Evolutionary conservation across 495 filamentous ascomycete species (phyloP), one percentile per base, ranked within the genome.

Genomic region (Penicillium cosmopolitanum): DNA sequence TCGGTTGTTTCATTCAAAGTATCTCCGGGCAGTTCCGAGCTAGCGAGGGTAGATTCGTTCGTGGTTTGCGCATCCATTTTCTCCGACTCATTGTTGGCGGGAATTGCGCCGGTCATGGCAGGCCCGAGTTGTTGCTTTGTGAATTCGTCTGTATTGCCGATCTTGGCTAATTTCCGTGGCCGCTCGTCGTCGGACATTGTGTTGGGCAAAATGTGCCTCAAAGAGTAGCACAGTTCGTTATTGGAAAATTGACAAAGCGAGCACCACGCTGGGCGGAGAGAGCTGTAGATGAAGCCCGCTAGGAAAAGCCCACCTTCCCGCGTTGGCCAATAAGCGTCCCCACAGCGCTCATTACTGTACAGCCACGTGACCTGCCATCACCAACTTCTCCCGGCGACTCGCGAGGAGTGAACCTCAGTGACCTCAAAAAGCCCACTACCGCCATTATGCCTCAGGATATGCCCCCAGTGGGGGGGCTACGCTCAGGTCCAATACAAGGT

Each of bases 401-500:
- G 62, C 68, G 64, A 6, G 59, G 54, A 57, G 52, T 23, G 3
- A 19, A 44, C 21, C 16, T 21, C 53, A 53, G 50, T 51, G 47
- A 53, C 64, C 70, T 72, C 51, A 69, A 59, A 31, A 62, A 56
- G 57, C 58, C 59, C 57, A 50, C 34, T 56, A 46, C 56, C 67
- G 66, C 63, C 76, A 81, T 63, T 55, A 84, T 84, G 81, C 76
- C 77, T 74, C 81, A 84, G 85, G 95, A 98, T 85, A 89, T 98
- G 81, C 95, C 95, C 77, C 95, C 95, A 62, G 68, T 73, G 68
- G 95, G 95, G 25, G 80, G 95, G 95, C 83, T 98, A 98, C 75
- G 89, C 84, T 67, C 89, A 92, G 65, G 87, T 98, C 53, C 95
- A 98, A 77, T 98, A 96, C 82, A 96, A 96, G 86, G 90, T 93